Conservation (phyloP, 2,329 filamentous ascomycete species). For the Ampelomyces quisqualis region DNA sequence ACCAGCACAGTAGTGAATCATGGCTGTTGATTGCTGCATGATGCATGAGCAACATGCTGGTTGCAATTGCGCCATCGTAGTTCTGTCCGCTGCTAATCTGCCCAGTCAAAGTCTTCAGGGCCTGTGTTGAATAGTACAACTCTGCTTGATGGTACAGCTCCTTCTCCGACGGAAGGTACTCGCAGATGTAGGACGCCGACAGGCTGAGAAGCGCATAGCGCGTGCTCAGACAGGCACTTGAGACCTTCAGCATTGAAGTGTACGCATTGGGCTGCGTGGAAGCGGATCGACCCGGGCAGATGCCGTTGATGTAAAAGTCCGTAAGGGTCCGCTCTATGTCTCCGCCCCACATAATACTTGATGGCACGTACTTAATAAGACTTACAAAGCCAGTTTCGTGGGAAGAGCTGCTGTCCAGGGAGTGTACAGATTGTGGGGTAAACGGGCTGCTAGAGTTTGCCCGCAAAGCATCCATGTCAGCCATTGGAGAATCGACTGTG, state of each 20-base stretch:
- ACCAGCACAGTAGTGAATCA: slow-evolving; percentile 36
- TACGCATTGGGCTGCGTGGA: slow-evolving; percentile 33
- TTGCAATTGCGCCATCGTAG: slow-evolving; percentile 34
- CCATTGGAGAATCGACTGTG: slow-evolving; percentile 29
- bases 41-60: slow-evolving; percentile 40
- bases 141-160: slow-evolving; percentile 35
- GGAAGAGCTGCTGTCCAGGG: slow-evolving; percentile 27
- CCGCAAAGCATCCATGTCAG: slow-evolving; percentile 26
- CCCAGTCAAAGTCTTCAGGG: slow-evolving; percentile 28
- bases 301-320: slow-evolving; percentile 36
- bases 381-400: slow-evolving; percentile 26
- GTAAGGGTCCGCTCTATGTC: slow-evolving; percentile 34
- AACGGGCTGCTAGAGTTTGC: slow-evolving; percentile 31
- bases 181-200: slow-evolving; percentile 36
- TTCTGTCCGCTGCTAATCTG: slow-evolving; percentile 32
- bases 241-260: slow-evolving; percentile 22
- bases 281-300: slow-evolving; percentile 35
- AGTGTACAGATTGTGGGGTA: slow-evolving; percentile 26
- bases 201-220: slow-evolving; percentile 36
- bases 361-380: slow-evolving; percentile 36
- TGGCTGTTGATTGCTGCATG: slow-evolving; percentile 31
- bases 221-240: slow-evolving; percentile 32
- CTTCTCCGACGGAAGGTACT: slow-evolving; percentile 32
- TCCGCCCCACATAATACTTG: slow-evolving; percentile 15
- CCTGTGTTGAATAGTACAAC: slow-evolving; percentile 38